phyloP scores from a whole-genome alignment of 1,284 basidiomycete species.

The Taiwanofungus camphoratus region DNA sequence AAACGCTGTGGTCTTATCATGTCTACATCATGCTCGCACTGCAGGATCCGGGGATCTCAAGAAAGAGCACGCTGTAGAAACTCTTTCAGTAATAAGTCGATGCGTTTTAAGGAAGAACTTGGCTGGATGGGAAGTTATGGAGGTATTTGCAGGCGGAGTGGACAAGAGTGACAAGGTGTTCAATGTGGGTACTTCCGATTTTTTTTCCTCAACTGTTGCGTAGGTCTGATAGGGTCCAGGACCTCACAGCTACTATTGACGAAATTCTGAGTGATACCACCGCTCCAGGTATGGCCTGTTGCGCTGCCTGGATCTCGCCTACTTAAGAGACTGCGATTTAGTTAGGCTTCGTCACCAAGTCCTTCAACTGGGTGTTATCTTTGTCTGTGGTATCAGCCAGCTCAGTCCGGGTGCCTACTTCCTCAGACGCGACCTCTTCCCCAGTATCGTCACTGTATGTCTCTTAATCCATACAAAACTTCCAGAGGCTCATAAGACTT shows the following conservation, averaged over 20 bases:
- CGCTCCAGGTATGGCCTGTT: conserved; percentile 35
- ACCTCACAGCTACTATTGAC: conserved; percentile 40
- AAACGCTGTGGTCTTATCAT: conserved; percentile 41
- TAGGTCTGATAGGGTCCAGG: conserved; percentile 29
- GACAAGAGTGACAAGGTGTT: conserved; percentile 51
- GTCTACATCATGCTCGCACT: conserved; percentile 34
- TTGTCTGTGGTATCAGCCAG: conserved; percentile 51
- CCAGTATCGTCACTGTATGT: conserved; percentile 44
- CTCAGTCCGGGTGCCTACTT: conserved; percentile 67
- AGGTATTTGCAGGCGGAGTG: conserved; percentile 55
- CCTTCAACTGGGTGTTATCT: conserved; percentile 50
- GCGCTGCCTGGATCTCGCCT: too few relatives aligned
- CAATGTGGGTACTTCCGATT: conserved; percentile 33
- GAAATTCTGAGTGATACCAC: conserved; percentile 37
- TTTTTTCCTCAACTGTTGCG: not conserved
- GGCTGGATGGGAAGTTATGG: conserved; percentile 66
- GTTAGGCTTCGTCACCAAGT: conserved; percentile 45
- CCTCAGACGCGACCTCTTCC: conserved; percentile 52
- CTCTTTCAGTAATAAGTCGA: conserved; percentile 40
- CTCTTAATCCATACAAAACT: not conserved
- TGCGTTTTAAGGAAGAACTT: conserved; percentile 47
- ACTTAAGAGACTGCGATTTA: conserved; percentile 18
- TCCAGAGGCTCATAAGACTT: not conserved
- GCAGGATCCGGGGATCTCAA: conserved; percentile 31
- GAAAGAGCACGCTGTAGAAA: conserved; percentile 43